phyloP scores from a whole-genome alignment of 2,329 filamentous ascomycete species.

The Microsporum ferrugineum region DNA sequence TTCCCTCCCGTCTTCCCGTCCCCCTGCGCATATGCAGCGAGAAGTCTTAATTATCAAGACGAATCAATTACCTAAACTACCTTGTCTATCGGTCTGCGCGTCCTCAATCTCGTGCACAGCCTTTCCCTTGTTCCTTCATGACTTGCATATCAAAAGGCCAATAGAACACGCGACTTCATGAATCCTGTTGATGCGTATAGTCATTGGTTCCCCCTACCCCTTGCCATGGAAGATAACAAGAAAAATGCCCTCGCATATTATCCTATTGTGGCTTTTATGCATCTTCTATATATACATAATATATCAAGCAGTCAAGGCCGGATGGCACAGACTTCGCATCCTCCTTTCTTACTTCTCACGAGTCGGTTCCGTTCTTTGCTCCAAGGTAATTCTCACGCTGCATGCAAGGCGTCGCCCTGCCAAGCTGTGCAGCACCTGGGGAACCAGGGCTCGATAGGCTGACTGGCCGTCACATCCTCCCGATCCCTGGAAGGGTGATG shows the following conservation, averaged over 20 bases:
- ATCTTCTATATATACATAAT: too few relatives aligned
- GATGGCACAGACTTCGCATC: too few relatives aligned
- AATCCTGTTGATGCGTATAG: background rate
- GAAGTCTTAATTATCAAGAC: background rate
- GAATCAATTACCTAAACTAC: background rate
- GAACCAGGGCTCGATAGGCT: background rate
- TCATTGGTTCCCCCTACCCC: background rate
- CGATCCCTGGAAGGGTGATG: background rate
- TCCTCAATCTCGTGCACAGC: background rate
- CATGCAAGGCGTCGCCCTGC: background rate
- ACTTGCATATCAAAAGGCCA: background rate
- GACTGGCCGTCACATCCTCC: background rate
- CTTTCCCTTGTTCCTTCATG: background rate
- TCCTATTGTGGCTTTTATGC: too few relatives aligned
- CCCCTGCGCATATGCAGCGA: background rate
- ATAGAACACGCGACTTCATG: background rate
- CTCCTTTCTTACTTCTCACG: background rate
- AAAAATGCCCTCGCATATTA: too few relatives aligned
- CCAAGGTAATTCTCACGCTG: background rate
- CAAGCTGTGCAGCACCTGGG: background rate
- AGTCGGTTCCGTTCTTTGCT: background rate
- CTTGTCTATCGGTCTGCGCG: background rate
- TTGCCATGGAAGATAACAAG: background rate
- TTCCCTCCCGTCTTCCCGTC: background rate
- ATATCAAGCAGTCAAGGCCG: too few relatives aligned